phyloP scores from a whole-genome alignment of 2,329 filamentous ascomycete species.

The Talaromyces piceae region DNA sequence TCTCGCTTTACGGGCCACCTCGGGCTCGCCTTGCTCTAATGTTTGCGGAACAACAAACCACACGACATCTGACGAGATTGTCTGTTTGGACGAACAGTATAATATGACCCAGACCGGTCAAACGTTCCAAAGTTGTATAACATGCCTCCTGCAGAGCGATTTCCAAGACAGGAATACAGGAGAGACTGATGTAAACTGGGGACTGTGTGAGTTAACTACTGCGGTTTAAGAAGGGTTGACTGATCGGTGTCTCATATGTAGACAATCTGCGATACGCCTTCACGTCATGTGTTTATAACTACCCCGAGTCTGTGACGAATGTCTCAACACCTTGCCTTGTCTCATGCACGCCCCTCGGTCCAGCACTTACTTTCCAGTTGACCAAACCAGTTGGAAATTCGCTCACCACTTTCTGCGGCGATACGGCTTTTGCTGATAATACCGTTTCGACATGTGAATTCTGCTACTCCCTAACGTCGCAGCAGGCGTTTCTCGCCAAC shows the following conservation, averaged over 20 bases:
- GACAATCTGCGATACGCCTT: conserved; percentile 41
- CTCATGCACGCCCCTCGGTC: conserved; percentile 28
- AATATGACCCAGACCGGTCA: conserved; percentile 25
- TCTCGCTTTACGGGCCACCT: conserved; percentile 23
- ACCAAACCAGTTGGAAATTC: conserved; percentile 21
- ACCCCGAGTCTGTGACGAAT: conserved; percentile 27
- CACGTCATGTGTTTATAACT: conserved; percentile 37
- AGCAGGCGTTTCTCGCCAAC: conserved; percentile 36
- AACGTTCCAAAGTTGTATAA: conserved; percentile 34
- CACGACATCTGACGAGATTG: conserved; percentile 35
- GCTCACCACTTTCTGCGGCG: conserved; percentile 31
- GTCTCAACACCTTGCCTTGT: conserved; percentile 40
- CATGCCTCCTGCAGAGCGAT: conserved; percentile 35
- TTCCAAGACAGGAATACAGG: conserved; percentile 26
- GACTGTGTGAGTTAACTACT: conserved; percentile 31
- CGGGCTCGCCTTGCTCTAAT: conserved; percentile 32
- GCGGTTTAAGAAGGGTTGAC: not conserved
- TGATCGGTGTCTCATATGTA: conserved; percentile 17
- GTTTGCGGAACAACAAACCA: conserved; percentile 26
- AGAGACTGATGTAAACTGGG: conserved; percentile 40
- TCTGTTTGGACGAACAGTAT: conserved; percentile 34
- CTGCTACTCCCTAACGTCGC: conserved; percentile 37
- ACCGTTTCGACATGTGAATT: conserved; percentile 34
- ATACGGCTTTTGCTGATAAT: conserved; percentile 33
- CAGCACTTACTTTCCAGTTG: conserved; percentile 26